A percentile compares a stretch with the other conserved stretches of the same genome.
Conservation (phyloP, 495 filamentous ascomycete species). For the Rostrohypoxylon terebratum region DNA sequence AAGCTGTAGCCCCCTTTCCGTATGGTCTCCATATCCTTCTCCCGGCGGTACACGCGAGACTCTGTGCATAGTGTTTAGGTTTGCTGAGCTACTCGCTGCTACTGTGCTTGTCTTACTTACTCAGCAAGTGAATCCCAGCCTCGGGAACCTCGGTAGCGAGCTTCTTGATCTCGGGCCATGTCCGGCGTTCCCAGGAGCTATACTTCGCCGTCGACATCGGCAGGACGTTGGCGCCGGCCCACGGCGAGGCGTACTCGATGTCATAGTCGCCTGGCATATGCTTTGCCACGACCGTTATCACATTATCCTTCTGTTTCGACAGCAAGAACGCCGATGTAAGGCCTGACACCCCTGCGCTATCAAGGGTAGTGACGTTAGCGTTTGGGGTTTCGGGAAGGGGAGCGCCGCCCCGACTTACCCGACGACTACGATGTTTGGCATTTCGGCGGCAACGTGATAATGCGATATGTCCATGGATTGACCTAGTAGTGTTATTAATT, state of each 20-base stretch:
- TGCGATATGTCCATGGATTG: background rate
- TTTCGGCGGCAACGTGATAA: conserved; percentile 6
- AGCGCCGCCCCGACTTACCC: conserved; percentile 62
- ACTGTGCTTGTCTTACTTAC: conserved; percentile 54
- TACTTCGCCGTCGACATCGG: conserved; percentile 63
- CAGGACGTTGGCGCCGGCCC: conserved; percentile 92
- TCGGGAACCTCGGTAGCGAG: conserved; percentile 81
- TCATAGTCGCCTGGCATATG: conserved; percentile 99
- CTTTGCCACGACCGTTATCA: conserved; percentile 86
- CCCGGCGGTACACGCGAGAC: conserved; percentile 56
- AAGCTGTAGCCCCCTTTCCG: conserved; percentile 56
- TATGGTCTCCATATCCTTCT: conserved; percentile 50
- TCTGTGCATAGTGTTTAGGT: conserved; percentile 45
- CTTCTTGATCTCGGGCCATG: conserved; percentile 74
- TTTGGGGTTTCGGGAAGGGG: background rate
- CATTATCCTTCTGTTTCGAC: conserved; percentile 73
- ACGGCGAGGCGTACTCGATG: conserved; percentile 94
- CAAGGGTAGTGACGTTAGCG: conserved; percentile 28
- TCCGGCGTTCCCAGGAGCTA: conserved; percentile 71
- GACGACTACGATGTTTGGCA: conserved; percentile 71
- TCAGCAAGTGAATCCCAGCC: conserved; percentile 89
- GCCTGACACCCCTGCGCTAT: conserved; percentile 89
- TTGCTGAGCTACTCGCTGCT: background rate
- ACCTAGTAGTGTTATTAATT: background rate
- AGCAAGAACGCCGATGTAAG: conserved; percentile 91